Base-by-base conservation (phyloP, 768 basidiomycete species). In the Boletus reticuloceps region DNA sequence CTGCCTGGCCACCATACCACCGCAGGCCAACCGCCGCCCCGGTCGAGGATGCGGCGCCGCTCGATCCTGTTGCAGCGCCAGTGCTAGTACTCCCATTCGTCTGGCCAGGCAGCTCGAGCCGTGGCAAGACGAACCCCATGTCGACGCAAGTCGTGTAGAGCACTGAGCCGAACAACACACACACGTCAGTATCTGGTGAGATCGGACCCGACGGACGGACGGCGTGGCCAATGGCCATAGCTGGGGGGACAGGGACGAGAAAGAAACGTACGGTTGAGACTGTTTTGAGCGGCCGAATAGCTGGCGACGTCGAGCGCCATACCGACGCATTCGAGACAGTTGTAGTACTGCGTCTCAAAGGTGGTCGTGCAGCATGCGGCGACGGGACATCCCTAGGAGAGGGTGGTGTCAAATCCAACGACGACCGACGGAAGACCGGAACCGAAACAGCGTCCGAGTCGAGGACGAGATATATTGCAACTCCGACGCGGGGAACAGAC, bases 271-370 rank as follows among this genome's bases (percentile, higher is more conserved):
- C 78, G 47, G 54, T 79, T 73, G 29, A 80, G 57, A 29, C 62
- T 49, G 1, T 25, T 39, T 47, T 78, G 76, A 0, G 65, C 60
- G 2, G 50, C 12, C 7, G 68, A 51, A 46, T 59, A 79, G 53
- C 74, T 69, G 19, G 42, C 51, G 6, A 59, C 49, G 42, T 71
- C 53, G 34, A 64, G 22, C 2, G 69, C 65, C 3, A 51, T 27
- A 12, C 70, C 76, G 25, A 75, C 63, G 53, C 80, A 82, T 5
- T 63, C 36, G 57, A 79, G 64, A 55, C 80, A 82, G 44, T 73
- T 64, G 64, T 71, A 79, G 60, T 76, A 79, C 5, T 57, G 51
- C 0, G 59, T 67, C 54, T 76, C 72, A 53, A 79, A 82, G 6
- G 55, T 59, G 12, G 65, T 53, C 6, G 73, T 67, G 61, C 80